Base-by-base conservation (phyloP, 2,329 filamentous ascomycete genomes). In the Pseudogymnoascus verrucosus region DNA sequence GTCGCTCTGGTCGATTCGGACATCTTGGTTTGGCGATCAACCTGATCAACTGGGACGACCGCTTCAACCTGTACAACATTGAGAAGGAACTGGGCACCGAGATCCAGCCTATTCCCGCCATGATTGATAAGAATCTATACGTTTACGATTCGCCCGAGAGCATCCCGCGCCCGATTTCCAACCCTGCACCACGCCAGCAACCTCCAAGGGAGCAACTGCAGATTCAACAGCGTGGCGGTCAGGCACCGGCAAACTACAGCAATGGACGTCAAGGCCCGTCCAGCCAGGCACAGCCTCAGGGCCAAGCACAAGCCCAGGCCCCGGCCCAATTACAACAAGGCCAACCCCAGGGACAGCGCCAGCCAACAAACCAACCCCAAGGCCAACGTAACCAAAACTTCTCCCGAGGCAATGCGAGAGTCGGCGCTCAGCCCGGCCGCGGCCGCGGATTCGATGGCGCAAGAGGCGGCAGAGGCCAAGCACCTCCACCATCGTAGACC, bases 1-100 rank as follows among this genome's bases (percentile, higher is more conserved):
- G 95, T 81, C 91, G 95, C 74, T 99, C 95, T 61, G 95, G 95
- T 69, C 91, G 95, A 69, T 99, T 96, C 75, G 95, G 95, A 69
- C 95, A 99, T 78, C 84, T 98, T 73, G 95, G 95, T 84, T 82
- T 99, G 69, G 96, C 96, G 68, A 99, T 99, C 75, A 99, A 99
- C 78, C 81, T 99, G 75, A 99, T 99, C 82, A 98, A 96, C 77
- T 99, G 95, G 95, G 95, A 99, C 64, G 95, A 99, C 76, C 88
- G 95, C 28, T 98, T 96, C 83, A 99, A 98, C 76, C 84, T 99
- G 19, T 99, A 99, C 82, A 96, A 96, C 76, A 99, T 99, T 70
- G 95, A 99, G 77, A 90, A 96, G 71, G 95, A 99, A 73, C 82
- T 99, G 42, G 95, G 95, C 62, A 99, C 95, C 5, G 95, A 99